Evolutionary conservation across 306 rosid genomes (phyloP).

Genomic region (Amphicarpaea edgeworthii): DNA sequence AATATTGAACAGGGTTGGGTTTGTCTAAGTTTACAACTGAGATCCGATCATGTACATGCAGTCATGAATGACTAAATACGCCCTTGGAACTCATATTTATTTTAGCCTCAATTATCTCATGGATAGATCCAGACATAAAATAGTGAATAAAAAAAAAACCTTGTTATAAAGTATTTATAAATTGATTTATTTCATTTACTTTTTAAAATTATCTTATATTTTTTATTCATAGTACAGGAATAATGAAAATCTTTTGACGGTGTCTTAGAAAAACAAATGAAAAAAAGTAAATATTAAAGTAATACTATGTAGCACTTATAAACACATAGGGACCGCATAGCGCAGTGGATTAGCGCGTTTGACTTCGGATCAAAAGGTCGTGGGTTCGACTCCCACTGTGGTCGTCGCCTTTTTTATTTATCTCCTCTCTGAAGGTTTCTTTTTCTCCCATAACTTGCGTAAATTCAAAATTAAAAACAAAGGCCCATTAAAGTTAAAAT

Average conservation of each 20-base stretch:
- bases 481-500: background rate
- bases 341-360: conserved; percentile 58
- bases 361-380: conserved; percentile 55
- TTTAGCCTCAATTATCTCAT: no score
- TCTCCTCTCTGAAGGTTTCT: background rate
- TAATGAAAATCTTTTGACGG: background rate
- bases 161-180: background rate
- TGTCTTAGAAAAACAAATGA: background rate
- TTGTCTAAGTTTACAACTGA: no score
- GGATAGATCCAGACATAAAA: no score
- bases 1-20: no score
- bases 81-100: no score
- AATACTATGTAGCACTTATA: no score
- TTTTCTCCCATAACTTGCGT: background rate
- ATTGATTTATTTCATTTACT: background rate
- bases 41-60: no score
- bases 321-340: conserved; percentile 38
- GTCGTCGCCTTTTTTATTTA: background rate
- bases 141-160: background rate
- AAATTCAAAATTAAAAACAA: no score
- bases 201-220: no score
- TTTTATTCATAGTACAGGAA: no score
- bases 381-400: conserved; percentile 53
- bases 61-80: no score
- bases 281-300: no score